phyloP scores from a whole-genome alignment of 2,329 filamentous ascomycete species.

The Sclerotinia sclerotiorum region DNA sequence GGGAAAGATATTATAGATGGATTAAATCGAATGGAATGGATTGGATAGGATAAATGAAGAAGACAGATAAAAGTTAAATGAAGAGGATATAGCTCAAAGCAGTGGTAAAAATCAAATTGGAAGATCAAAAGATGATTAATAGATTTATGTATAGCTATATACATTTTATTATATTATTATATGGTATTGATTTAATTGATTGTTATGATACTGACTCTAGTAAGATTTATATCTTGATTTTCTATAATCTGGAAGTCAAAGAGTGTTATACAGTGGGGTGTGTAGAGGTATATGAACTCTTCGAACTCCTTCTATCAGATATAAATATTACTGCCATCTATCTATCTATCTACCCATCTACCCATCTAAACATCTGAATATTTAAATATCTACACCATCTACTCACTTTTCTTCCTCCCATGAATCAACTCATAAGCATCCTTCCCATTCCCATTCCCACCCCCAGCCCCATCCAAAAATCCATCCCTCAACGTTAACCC shows the following conservation, averaged over 20 bases:
- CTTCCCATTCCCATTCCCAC: slow-evolving; percentile 24
- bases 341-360: too few species aligned
- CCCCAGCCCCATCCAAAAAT: not conserved
- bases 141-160: not conserved
- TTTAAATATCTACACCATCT: not conserved
- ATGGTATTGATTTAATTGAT: not conserved
- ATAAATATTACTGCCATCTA: too few species aligned
- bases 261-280: too few species aligned
- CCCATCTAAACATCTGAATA: too few species aligned
- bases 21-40: not conserved
- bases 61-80: not conserved
- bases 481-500: too few species aligned
- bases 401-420: not conserved
- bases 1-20: not conserved
- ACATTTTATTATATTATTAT: not conserved
- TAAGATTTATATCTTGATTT: too few species aligned
- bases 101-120: not conserved
- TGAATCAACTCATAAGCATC: not conserved
- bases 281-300: too few species aligned
- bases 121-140: not conserved
- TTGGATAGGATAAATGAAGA: not conserved
- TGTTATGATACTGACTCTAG: too few species aligned
- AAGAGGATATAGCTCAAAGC: not conserved
- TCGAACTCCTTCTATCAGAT: too few species aligned
- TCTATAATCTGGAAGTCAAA: too few species aligned